Evolutionary conservation across 2,329 filamentous ascomycete genomes (phyloP).

Genomic region (Epichloe uncinata): DNA sequence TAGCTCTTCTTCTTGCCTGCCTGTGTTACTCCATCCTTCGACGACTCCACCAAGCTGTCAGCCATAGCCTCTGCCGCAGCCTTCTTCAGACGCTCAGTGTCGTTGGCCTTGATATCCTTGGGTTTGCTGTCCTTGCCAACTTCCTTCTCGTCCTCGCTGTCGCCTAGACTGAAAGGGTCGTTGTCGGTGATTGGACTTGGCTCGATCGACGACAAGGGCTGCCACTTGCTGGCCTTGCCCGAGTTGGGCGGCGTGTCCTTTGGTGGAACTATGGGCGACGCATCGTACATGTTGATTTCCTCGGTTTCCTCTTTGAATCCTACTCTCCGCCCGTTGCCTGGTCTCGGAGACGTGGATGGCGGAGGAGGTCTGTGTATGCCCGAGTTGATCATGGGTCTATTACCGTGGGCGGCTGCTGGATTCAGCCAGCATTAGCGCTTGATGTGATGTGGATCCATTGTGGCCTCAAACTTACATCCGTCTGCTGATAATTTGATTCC

Average conservation of each 20-base stretch:
- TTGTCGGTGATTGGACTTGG: slow-evolving; percentile 78
- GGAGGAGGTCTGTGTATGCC: slow-evolving; percentile 63
- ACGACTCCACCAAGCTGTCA: slow-evolving; percentile 35
- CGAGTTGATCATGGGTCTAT: slow-evolving; percentile 49
- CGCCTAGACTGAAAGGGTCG: slow-evolving; percentile 91
- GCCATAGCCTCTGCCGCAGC: slow-evolving; percentile 50
- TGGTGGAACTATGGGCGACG: slow-evolving; percentile 41
- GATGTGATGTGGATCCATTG: not conserved
- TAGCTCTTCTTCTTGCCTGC: slow-evolving; percentile 26
- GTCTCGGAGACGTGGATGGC: slow-evolving; percentile 36
- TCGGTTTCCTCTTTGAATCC: slow-evolving; percentile 53
- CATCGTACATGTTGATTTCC: slow-evolving; percentile 66
- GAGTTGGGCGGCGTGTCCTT: slow-evolving; percentile 34
- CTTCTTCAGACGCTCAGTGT: slow-evolving; percentile 50
- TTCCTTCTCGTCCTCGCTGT: slow-evolving; percentile 84
- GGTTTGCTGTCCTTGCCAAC: slow-evolving; percentile 30
- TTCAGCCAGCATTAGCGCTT: not conserved
- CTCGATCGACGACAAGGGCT: slow-evolving; percentile 72
- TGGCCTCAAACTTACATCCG: slow-evolving; percentile 39
- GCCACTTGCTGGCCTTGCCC: slow-evolving; percentile 88
- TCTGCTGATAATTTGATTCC: slow-evolving; percentile 51
- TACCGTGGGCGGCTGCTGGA: slow-evolving; percentile 11
- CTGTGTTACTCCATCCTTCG: slow-evolving; percentile 19
- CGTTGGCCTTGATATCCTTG: slow-evolving; percentile 39
- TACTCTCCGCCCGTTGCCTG: slow-evolving; percentile 36